Conservation (phyloP, 169 alveolate species). For the Cryptosporidium baileyi region DNA sequence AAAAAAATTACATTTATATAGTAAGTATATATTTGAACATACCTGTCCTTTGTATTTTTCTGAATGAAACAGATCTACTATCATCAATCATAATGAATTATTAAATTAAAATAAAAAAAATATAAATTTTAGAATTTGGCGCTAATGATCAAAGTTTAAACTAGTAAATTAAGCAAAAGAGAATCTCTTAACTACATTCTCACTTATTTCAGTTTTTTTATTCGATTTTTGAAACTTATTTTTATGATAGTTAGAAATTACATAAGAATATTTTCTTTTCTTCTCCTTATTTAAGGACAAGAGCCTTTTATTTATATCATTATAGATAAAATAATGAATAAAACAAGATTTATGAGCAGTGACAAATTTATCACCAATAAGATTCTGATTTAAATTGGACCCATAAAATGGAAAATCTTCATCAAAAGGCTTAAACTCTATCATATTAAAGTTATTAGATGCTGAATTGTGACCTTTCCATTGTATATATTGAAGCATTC, state of each 20-base stretch:
- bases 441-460: not conserved
- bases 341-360: slow-evolving; percentile 58
- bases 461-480: slow-evolving; percentile 20
- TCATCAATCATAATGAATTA: slow-evolving; percentile 54
- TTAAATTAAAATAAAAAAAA: not conserved
- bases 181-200: not conserved
- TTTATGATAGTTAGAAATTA: too few species aligned
- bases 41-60: slow-evolving; percentile 16
- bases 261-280: not conserved
- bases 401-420: not conserved
- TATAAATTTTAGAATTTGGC: not conserved
- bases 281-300: not conserved
- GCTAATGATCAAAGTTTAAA: not conserved
- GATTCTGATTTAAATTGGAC: not conserved
- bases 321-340: slow-evolving; percentile 39
- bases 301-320: slow-evolving; percentile 31
- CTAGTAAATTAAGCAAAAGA: not conserved
- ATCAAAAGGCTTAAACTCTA: slow-evolving; percentile 15
- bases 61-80: not conserved
- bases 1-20: not conserved
- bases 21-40: not conserved
- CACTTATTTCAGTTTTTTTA: not conserved
- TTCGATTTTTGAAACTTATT: not conserved
- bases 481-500: slow-evolving; percentile 36
- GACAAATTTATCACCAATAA: slow-evolving; percentile 30